A percentile compares a stretch with the other conserved stretches of the same genome.
phyloP scores from a whole-genome alignment of 768 basidiomycete species.

The Hydnomerulius pinastri region DNA sequence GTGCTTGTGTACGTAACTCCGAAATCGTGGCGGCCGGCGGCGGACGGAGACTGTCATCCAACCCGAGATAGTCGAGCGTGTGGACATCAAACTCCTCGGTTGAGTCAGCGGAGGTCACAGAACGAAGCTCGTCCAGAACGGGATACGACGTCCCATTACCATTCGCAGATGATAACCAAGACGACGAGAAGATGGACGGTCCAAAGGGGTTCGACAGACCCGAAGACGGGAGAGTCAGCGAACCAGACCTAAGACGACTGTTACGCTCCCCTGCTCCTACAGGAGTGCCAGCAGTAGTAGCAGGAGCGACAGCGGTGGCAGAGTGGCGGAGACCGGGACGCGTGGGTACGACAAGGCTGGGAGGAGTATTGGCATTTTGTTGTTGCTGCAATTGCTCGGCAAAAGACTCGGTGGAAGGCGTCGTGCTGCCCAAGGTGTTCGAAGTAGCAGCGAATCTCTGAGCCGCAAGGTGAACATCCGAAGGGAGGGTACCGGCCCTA shows the following conservation, averaged over 20 bases:
- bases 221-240: constrained; percentile 81
- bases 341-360: constrained; percentile 46
- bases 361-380: constrained; percentile 38
- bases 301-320: constrained; percentile 60
- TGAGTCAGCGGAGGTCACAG: constrained; percentile 77
- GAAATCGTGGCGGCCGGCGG: constrained; percentile 86
- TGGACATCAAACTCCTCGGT: constrained; percentile 89
- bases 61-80: constrained; percentile 94
- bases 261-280: constrained; percentile 53
- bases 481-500: constrained; percentile 96
- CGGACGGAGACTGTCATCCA: constrained; percentile 77
- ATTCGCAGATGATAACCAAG: constrained; percentile 76
- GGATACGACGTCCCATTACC: constrained; percentile 58
- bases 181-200: constrained; percentile 84
- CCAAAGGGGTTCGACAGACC: constrained; percentile 85
- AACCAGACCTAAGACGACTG: constrained; percentile 90
- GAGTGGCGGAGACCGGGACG: constrained; percentile 77
- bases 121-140: constrained; percentile 78
- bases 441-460: constrained; percentile 77
- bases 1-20: constrained; percentile 86
- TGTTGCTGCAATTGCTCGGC: constrained; percentile 44
- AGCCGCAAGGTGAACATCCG: constrained; percentile 87
- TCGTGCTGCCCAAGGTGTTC: constrained; percentile 51
- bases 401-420: constrained; percentile 53
- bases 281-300: constrained; percentile 44